Base-by-base conservation (phyloP, 2,329 filamentous ascomycete species). In the Lachnellula willkommii region DNA sequence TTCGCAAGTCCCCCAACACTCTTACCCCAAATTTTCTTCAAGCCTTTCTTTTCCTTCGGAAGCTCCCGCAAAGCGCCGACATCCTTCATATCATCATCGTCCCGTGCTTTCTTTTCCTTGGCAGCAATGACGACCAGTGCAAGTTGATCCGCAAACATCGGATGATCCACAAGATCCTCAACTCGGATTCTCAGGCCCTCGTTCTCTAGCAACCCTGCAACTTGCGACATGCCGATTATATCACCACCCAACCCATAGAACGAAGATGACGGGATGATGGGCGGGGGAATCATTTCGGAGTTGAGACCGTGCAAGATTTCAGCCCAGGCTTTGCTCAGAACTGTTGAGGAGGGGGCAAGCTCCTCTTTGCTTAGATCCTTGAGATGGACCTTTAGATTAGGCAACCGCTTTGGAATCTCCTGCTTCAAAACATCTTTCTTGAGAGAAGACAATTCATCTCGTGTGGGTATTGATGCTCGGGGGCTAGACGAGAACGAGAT, bases 101-200 rank as follows among this genome's bases (percentile, higher is more conserved):
- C 35, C 37, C 43, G 53, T 46, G 43, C 36, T 14, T 43, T 24
- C 46, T 15, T 39, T 35, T 45, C 57, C 24, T 26, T 45, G 5
- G 42, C 42, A 45, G 42, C 42, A 45, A 45, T 24, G 20, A 26
- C 20, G 4, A 54, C 45, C 20, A 60, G 40, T 9, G 54, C 54
- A 6, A 60, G 32, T 52, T 60, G 55, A 26, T 58, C 55, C 24
- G 53, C 47, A 28, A 60, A 37, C 7, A 58, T 17, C 14, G 58
- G 55, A 47, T 54, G 45, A 43, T 58, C 24, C 24, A 60, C 54
- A 12, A 58, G 46, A 39, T 60, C 58, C 37, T 58, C 55, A 12
- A 60, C 39, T 22, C 53, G 51, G 4, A 60, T 14, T 20, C 51
- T 57, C n/a, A 52, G 54, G 1, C 55, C 58, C 35, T 52, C 46